phyloP scores from a whole-genome alignment of 2,329 filamentous ascomycete genomes.

The Cercospora sp. region DNA sequence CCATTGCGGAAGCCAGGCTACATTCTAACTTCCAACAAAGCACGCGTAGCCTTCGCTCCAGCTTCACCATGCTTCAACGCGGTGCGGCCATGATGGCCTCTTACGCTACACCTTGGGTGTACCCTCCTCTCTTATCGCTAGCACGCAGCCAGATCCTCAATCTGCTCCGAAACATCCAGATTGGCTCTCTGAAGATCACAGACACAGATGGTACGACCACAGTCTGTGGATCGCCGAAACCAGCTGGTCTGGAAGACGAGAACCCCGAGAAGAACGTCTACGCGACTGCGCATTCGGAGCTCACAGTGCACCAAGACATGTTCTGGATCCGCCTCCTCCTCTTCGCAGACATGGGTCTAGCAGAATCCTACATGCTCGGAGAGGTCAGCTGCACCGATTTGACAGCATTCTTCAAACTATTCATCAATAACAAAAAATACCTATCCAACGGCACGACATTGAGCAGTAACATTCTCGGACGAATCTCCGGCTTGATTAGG shows the following conservation, averaged over 20 bases:
- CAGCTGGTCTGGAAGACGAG: slow-evolving; percentile 30
- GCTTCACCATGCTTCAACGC: slow-evolving; percentile 8
- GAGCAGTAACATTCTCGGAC: slow-evolving; percentile 59
- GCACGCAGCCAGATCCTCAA: slow-evolving; percentile 49
- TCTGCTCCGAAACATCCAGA: slow-evolving; percentile 48
- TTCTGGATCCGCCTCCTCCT: slow-evolving; percentile 70
- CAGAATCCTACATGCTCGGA: slow-evolving; percentile 71
- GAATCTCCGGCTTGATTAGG: slow-evolving; percentile 56
- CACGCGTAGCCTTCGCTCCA: not conserved
- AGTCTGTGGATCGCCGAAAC: slow-evolving; percentile 44
- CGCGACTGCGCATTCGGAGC: slow-evolving; percentile 51
- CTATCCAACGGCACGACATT: slow-evolving; percentile 65
- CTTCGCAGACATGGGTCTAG: slow-evolving; percentile 74
- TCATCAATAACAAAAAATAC: slow-evolving; percentile 57
- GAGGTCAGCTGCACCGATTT: slow-evolving; percentile 68
- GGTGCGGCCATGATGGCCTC: slow-evolving; percentile 35
- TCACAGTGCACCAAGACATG: slow-evolving; percentile 63
- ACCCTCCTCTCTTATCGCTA: slow-evolving; percentile 50
- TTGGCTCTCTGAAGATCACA: slow-evolving; percentile 49
- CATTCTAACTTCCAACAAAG: not conserved
- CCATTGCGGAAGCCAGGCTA: not conserved
- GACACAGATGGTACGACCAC: slow-evolving; percentile 48
- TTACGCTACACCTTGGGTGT: slow-evolving; percentile 49
- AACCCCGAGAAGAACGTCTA: slow-evolving; percentile 41
- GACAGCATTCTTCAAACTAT: slow-evolving; percentile 71